Conservation (phyloP, 345 rosid species). For the Kandelia obovata region DNA sequence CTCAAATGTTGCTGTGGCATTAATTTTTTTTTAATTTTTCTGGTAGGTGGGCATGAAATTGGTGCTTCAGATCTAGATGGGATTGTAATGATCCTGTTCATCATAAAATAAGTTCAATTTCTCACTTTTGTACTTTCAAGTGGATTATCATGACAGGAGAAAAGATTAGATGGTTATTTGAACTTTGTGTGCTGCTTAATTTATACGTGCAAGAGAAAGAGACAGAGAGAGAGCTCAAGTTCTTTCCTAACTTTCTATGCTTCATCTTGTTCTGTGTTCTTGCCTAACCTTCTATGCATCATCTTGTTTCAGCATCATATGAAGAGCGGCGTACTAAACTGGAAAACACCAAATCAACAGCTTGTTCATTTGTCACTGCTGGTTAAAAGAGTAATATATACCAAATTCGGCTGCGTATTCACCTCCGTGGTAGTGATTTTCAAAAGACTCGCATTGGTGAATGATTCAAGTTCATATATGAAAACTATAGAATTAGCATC, state of each 20-base stretch:
- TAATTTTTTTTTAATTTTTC: not conserved
- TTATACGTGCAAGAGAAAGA: too few relatives aligned
- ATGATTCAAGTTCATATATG: too few relatives aligned
- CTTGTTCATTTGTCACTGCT: not conserved
- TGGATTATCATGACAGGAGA: not conserved
- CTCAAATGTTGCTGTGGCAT: not conserved
- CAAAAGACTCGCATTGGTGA: too few relatives aligned
- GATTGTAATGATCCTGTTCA: too few relatives aligned
- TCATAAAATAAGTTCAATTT: too few relatives aligned
- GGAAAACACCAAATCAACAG: constrained; percentile 5
- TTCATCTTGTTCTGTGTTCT: constrained; percentile 29
- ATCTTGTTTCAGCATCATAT: constrained; percentile 57
- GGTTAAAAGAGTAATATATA: too few relatives aligned
- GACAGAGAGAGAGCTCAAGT: not conserved
- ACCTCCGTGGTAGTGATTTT: too few relatives aligned
- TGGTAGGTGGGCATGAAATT: not conserved
- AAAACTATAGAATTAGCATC: too few relatives aligned
- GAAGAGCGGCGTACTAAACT: constrained; percentile 67
- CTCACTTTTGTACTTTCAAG: too few relatives aligned
- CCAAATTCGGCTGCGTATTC: too few relatives aligned
- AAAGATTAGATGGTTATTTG: not conserved
- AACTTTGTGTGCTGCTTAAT: too few relatives aligned
- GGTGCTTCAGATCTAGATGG: too few relatives aligned
- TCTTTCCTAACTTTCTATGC: constrained; percentile 3
- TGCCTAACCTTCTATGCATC: constrained; percentile 4